Evolutionary conservation across 139 green algal genomes (phyloP), one percentile per base, ranked within the genome.

Genomic region (Microglena sp.): DNA sequence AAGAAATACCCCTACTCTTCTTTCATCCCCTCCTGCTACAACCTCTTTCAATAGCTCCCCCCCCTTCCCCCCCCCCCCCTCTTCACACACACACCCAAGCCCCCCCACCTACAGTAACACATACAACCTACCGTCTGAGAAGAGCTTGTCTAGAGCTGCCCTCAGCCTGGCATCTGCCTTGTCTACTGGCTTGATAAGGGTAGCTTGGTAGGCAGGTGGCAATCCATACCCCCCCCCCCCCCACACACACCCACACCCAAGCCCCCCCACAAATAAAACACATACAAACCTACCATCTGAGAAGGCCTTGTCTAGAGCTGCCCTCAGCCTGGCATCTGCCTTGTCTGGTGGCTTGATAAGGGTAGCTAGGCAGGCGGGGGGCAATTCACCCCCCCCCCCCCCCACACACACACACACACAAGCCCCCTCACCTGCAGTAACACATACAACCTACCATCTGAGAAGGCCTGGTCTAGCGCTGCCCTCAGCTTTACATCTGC

Each of bases 401-500:
- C n/a, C n/a, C n/a, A n/a, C n/a, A n/a, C n/a, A n/a, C n/a, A n/a
- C n/a, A n/a, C n/a, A n/a, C n/a, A n/a, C n/a, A n/a, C n/a, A n/a
- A n/a, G n/a, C n/a, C n/a, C n/a, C n/a, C n/a, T n/a, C n/a, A n/a
- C n/a, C n/a, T n/a, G n/a, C n/a, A n/a, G n/a, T n/a, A n/a, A n/a
- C n/a, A n/a, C n/a, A n/a, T n/a, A n/a, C n/a, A n/a, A n/a, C n/a
- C n/a, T n/a, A n/a, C n/a, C n/a, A n/a, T n/a, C n/a, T n/a, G n/a
- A n/a, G 57, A 92, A 91, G 1, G 66, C 34, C 21, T 35, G 31
- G 0, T 80, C 73, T 53, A 96, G 74, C 24, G 77, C 67, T 32
- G 81, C 80, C 6, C 88, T 66, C 63, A 96, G 67, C 56, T 78
- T 81, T 6, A 35, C 68, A 33, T 84, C 75, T 40, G 58, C 34